Conservation (phyloP, 2,329 filamentous ascomycete genomes). For the Zelopaecilomyces penicillatus region DNA sequence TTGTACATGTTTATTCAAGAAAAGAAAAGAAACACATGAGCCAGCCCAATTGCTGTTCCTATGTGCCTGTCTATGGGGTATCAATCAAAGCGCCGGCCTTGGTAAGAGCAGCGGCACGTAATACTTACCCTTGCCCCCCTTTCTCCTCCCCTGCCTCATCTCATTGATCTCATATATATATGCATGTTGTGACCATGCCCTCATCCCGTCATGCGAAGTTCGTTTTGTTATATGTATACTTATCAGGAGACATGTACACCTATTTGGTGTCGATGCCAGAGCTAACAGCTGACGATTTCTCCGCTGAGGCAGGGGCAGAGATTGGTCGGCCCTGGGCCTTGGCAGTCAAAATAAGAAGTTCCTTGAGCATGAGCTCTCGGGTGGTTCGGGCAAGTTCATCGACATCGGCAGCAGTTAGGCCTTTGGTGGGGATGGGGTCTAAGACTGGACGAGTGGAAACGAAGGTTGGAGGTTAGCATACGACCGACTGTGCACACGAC, state of each 20-base stretch:
- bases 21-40: not conserved
- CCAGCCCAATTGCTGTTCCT: not conserved
- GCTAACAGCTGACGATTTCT: conserved; percentile 18
- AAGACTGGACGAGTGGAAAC: conserved; percentile 46
- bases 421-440: conserved; percentile 68
- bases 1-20: not conserved
- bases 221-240: not conserved
- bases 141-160: not conserved
- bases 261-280: conserved; percentile 19
- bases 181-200: not conserved
- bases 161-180: not conserved
- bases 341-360: conserved; percentile 46
- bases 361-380: conserved; percentile 67
- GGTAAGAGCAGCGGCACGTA: not conserved
- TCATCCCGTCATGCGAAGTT: not conserved
- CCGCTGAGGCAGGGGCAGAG: conserved; percentile 19
- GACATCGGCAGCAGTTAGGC: conserved; percentile 67
- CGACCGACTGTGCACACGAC: not conserved
- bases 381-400: conserved; percentile 61
- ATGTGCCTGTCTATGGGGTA: conserved; percentile 10
- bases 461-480: not conserved
- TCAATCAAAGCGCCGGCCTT: conserved; percentile 4
- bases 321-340: conserved; percentile 37
- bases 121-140: not conserved
- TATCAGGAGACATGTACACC: no score